Base-by-base conservation (phyloP, 768 basidiomycete species). In the Russula abietina region DNA sequence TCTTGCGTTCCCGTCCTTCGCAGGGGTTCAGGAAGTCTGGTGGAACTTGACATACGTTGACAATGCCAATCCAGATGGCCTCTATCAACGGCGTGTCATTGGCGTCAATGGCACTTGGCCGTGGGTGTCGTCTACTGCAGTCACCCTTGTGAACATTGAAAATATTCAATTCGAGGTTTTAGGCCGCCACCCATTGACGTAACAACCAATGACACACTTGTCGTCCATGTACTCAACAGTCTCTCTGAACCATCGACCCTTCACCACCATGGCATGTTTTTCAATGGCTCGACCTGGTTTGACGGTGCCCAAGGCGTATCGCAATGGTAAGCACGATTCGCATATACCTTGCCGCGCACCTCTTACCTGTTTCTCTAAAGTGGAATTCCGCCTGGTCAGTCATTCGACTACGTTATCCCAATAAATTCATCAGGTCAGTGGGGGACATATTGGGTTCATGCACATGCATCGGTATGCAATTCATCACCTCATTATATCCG, bases 181-280 rank as follows among this genome's bases (percentile, higher is more conserved):
- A 94, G 91, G 30, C 93, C 91, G 2, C 95, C 95, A 0, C 86
- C 91, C 0, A 76, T 97, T 62, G 82, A 86, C 28, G 83, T 93
- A 12, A 81, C 79, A 65, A 80, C 83, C 6, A 80, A 79, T 22
- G 93, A 98, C 73, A 82, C 83, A 0, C 77, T 97, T 33, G 69
- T 88, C 30, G 79, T 98, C 0, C 94, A 98, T 71, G 84, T 86
- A 6, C 78, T 78, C 32, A 93, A 95, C 73, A 82, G 81, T 2
- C 73, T 95, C 59, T 84, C 88, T 58, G 66, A 76, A 30, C 81
- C 86, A 0, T 81, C 89, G 0, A 80, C 87, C 0, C 75, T 98
- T 17, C 96, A 98, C 73, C 89, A 95, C 71, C 95, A 97, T 75
- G 96, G 96, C 65, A 91, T 96, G 88, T 93, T 85, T 76, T 93